Percentiles rank a stretch among this genome's conserved stretches.
phyloP scores from a whole-genome alignment of 495 filamentous ascomycete genomes.

The Neurospora africana region DNA sequence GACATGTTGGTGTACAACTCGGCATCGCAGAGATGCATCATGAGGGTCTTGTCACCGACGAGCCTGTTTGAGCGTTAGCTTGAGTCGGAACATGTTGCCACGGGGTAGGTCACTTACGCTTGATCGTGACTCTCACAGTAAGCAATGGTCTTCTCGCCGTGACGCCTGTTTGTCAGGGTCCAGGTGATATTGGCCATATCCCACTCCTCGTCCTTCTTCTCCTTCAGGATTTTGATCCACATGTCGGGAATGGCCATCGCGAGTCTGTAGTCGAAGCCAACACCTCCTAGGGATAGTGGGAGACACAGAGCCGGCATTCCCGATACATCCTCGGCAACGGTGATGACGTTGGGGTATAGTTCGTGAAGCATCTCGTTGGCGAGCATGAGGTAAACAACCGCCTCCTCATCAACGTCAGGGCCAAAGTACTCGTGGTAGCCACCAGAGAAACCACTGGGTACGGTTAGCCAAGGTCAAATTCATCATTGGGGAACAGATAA shows the following conservation, averaged over 20 bases:
- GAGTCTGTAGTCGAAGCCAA: constrained; percentile 94
- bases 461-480: background rate
- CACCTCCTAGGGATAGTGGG: constrained; percentile 70
- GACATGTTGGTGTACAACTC: constrained; percentile 99
- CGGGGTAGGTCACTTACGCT: constrained; percentile 55
- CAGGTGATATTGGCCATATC: constrained; percentile 76
- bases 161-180: constrained; percentile 82
- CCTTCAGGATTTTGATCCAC: constrained; percentile 98
- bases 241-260: constrained; percentile 98
- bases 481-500: constrained; percentile 15
- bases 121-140: constrained; percentile 97
- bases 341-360: constrained; percentile 76
- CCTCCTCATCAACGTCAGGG: constrained; percentile 82
- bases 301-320: constrained; percentile 95
- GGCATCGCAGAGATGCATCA: constrained; percentile 97
- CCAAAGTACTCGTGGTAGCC: constrained; percentile 99
- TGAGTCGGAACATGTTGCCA: background rate
- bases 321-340: constrained; percentile 93
- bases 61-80: constrained; percentile 49
- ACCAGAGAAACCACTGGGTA: constrained; percentile 78
- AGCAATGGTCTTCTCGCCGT: constrained; percentile 97
- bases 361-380: constrained; percentile 93
- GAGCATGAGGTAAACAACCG: constrained; percentile 88
- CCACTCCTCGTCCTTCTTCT: constrained; percentile 86
- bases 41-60: constrained; percentile 89